Conservation (phyloP, 164 flowering plant genomes). For the Tinospora cordifolia region DNA sequence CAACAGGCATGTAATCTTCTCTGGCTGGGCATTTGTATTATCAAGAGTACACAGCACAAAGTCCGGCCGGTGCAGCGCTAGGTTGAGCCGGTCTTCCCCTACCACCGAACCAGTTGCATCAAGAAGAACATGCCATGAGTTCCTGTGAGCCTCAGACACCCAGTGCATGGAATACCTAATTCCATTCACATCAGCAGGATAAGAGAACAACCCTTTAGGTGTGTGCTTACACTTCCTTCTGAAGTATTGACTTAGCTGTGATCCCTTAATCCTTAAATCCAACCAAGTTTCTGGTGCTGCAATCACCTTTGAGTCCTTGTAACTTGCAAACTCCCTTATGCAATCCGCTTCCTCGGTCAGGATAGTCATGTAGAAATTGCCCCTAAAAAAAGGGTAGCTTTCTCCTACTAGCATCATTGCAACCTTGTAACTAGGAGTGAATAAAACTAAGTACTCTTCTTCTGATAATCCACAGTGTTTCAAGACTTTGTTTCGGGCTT, state of each 20-base stretch:
- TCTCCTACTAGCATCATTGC: slow-evolving; percentile 78
- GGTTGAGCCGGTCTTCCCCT: slow-evolving; percentile 47
- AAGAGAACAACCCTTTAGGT: slow-evolving; percentile 64
- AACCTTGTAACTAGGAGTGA: slow-evolving; percentile 44
- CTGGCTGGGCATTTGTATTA: slow-evolving; percentile 48
- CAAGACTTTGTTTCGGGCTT: slow-evolving; percentile 52
- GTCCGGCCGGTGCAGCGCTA: slow-evolving; percentile 65
- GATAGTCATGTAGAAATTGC: slow-evolving; percentile 23
- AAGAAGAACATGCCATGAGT: slow-evolving; percentile 17
- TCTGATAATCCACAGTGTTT: slow-evolving; percentile 59
- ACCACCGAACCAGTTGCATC: slow-evolving; percentile 53
- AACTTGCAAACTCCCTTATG: slow-evolving; percentile 44
- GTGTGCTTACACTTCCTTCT: slow-evolving; percentile 58
- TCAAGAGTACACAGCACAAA: slow-evolving; percentile 60
- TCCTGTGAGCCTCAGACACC: slow-evolving; percentile 42
- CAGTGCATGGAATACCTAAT: slow-evolving; percentile 67
- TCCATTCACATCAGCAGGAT: slow-evolving; percentile 54
- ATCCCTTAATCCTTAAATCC: slow-evolving; percentile 18
- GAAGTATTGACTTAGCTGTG: slow-evolving; percentile 55
- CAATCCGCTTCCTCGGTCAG: slow-evolving; percentile 37
- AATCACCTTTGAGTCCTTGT: slow-evolving; percentile 46
- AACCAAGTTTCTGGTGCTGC: slow-evolving; percentile 11
- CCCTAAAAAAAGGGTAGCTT: slow-evolving; percentile 60
- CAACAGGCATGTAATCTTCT: slow-evolving; percentile 57
- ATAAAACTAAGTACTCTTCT: slow-evolving; percentile 58